Evolutionary conservation across 2,329 filamentous ascomycete genomes (phyloP).

Genomic region (Teratosphaeria pseudoeucalypti): DNA sequence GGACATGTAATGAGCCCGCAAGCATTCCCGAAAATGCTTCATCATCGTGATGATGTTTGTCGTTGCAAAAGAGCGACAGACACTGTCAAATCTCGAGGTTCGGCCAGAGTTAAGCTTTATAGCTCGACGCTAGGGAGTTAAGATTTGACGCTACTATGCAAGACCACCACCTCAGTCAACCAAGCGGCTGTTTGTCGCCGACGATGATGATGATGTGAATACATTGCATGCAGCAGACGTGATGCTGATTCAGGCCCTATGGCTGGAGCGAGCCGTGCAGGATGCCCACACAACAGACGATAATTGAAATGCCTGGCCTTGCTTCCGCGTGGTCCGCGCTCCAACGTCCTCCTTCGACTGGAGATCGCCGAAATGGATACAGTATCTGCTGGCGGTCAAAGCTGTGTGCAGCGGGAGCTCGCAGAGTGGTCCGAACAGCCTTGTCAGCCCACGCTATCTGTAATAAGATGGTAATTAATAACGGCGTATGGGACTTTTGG

Average conservation of each 20-base stretch:
- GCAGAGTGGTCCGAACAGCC: neutral
- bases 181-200: neutral
- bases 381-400: neutral
- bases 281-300: neutral
- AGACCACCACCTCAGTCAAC: neutral
- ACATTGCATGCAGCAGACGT: neutral
- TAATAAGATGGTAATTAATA: neutral
- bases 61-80: neutral
- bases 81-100: neutral
- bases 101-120: neutral
- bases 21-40: neutral
- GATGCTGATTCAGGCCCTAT: neutral
- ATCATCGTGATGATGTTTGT: neutral
- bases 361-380: neutral
- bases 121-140: neutral
- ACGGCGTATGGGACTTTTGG: neutral
- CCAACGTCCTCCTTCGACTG: neutral
- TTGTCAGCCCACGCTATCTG: neutral
- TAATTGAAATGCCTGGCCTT: neutral
- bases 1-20: neutral
- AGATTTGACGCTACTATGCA: neutral
- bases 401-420: neutral
- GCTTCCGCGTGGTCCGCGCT: neutral
- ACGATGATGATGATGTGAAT: neutral
- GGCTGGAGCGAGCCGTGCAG: neutral